Conservation (phyloP, 129 eudicot species). For the Helianthus annuus region DNA sequence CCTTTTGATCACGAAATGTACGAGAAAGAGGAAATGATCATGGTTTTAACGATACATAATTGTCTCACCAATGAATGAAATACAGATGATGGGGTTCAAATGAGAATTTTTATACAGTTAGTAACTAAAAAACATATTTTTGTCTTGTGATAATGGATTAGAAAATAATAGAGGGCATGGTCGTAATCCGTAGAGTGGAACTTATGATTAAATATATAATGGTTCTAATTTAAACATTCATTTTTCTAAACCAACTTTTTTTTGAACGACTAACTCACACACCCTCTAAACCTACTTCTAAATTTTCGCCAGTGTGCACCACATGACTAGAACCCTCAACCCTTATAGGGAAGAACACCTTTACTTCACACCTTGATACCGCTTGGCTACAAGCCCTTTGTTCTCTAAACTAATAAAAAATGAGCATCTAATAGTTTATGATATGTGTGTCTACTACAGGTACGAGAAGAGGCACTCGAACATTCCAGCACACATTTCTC, state of each 20-base stretch:
- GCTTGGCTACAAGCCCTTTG: no score
- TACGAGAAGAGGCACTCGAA: slow-evolving; percentile 49
- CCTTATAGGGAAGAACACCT: no score
- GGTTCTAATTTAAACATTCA: not conserved
- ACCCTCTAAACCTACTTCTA: no score
- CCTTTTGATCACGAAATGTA: not conserved
- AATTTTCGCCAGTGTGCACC: no score
- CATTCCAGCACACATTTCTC: slow-evolving; percentile 47
- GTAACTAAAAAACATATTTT: not conserved
- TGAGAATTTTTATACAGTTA: not conserved
- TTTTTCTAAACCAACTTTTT: no score
- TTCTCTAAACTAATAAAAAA: not conserved
- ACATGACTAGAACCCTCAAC: no score
- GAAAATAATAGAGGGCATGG: not conserved
- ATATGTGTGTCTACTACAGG: not conserved
- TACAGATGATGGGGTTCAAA: not conserved
- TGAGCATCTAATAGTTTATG: not conserved
- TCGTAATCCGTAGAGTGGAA: not conserved
- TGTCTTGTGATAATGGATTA: not conserved
- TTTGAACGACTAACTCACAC: no score
- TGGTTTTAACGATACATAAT: no score
- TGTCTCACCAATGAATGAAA: no score
- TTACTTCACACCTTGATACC: no score
- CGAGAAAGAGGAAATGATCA: no score
- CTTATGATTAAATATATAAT: not conserved